Percentiles rank a stretch among this genome's conserved stretches.
phyloP scores from a whole-genome alignment of 768 basidiomycete genomes.

The Podaxis carcinomalis region DNA sequence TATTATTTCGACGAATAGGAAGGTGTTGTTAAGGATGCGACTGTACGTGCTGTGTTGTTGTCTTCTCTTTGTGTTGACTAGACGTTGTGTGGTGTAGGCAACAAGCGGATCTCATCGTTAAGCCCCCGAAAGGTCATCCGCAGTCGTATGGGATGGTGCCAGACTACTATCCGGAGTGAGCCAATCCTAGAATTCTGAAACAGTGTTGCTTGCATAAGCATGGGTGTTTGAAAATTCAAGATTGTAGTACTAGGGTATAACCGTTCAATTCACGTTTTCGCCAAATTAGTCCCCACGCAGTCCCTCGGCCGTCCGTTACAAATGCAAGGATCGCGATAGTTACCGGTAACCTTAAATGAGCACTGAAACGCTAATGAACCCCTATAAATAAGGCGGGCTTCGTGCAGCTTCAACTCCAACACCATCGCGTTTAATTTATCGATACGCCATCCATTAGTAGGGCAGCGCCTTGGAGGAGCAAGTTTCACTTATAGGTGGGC shows the following conservation, averaged over 20 bases:
- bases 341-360: background rate
- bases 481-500: no score
- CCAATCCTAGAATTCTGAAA: background rate
- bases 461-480: no score
- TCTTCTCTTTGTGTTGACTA: background rate
- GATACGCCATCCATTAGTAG: no score
- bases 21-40: slow-evolving; percentile 77
- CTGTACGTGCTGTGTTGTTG: slow-evolving; percentile 51
- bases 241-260: background rate
- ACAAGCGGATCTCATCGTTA: slow-evolving; percentile 77
- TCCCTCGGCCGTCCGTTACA: background rate
- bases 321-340: background rate
- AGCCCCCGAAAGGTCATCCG: slow-evolving; percentile 44
- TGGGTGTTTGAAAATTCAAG: background rate
- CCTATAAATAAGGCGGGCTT: background rate
- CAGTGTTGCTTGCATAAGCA: background rate
- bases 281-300: background rate
- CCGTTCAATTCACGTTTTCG: background rate
- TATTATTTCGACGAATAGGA: slow-evolving; percentile 70
- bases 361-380: background rate
- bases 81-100: slow-evolving; percentile 40
- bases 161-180: slow-evolving; percentile 6
- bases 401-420: background rate
- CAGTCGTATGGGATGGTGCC: slow-evolving; percentile 49
- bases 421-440: no score